Evolutionary conservation across 2,329 filamentous ascomycete species (phyloP).

Genomic region (Decorospora gaudefroyi): DNA sequence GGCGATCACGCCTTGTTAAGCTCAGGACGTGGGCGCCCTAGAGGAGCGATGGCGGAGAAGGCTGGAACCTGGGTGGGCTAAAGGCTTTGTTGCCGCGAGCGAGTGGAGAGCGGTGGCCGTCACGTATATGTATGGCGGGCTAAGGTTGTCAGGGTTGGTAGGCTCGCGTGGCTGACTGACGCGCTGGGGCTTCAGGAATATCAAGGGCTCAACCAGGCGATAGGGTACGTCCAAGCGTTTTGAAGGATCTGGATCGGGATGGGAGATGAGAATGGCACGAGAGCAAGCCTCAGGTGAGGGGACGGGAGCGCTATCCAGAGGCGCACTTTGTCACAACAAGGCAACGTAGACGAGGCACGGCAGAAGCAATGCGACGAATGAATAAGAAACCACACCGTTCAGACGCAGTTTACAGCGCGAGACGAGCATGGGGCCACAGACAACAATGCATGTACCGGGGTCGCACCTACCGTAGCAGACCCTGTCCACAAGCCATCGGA

Average conservation of each 20-base stretch:
- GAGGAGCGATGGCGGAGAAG: conserved; percentile 52
- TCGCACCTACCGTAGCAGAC: conserved; percentile 42
- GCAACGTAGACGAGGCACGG: conserved; percentile 49
- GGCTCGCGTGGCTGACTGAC: conserved; percentile 52
- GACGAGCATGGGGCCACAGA: conserved; percentile 39
- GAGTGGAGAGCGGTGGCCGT: conserved; percentile 48
- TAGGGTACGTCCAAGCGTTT: conserved; percentile 50
- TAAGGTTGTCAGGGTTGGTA: conserved; percentile 46
- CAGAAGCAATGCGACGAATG: conserved; percentile 45
- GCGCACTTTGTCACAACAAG: conserved; percentile 46
- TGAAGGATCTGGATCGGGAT: conserved; percentile 49
- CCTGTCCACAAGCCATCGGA: conserved; percentile 43
- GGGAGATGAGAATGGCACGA: conserved; percentile 43
- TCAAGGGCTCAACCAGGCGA: conserved; percentile 49
- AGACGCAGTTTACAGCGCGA: conserved; percentile 38
- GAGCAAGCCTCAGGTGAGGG: conserved; percentile 45
- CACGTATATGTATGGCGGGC: conserved; percentile 52
- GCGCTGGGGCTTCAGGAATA: conserved; percentile 39
- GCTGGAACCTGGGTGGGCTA: conserved; percentile 53
- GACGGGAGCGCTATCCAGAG: conserved; percentile 44
- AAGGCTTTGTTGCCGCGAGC: conserved; percentile 46
- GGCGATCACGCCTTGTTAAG: conserved; percentile 58
- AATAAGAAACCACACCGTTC: conserved; percentile 48
- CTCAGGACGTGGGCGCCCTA: conserved; percentile 53
- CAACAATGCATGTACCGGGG: conserved; percentile 44